Evolutionary conservation across 306 rosid species (phyloP), one percentile per base, ranked within the genome.

Genomic region (Quercus aquifolioides): DNA sequence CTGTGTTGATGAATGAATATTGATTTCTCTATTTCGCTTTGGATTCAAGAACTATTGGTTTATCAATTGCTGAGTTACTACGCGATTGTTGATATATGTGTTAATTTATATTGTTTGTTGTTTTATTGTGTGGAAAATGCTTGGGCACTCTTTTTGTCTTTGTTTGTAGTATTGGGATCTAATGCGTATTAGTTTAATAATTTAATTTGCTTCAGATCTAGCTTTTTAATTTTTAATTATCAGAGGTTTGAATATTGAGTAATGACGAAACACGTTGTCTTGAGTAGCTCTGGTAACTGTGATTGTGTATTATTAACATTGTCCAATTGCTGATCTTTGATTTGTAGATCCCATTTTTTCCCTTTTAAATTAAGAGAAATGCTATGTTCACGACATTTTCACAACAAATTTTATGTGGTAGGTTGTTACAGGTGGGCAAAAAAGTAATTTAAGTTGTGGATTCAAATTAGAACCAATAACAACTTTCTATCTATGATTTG

Each of bases 301-400:
- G 11, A 41, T 41, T 41, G 46, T 41, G 1, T 41, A 41, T 49
- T n/a, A 52, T 71, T 59, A 69, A 33, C 30, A 62, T 30, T n/a
- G 23, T 35, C 20, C n/a, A 25, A 5, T 25, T 62, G 18, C 46
- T 62, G 35, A 12, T 56, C 23, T 31, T 65, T 25, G 30, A 56
- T 41, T 56, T 21, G 30, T 35, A 33, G 49, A 74, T 12, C 28
- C 46, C 46, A 41, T 41, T 0, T 2, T 41, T 41, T 41, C 46
- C 11, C 1, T 41, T 38, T 38, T 7, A 38, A 38, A 38, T 8
- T 0, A 41, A 41, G 46, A 41, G 46, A 8, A 41, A 41, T 41
- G 46, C 3, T 8, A 41, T 8, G 12, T 41, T 0, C 0, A 41
- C 1, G 0, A 2, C 1, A 41, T 41, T 41, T 41, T 2, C 3